Percentiles rank a stretch among this genome's conserved stretches.
Evolutionary conservation across 106 monocot species (phyloP).

Genomic region (Amphibolis antarctica): DNA sequence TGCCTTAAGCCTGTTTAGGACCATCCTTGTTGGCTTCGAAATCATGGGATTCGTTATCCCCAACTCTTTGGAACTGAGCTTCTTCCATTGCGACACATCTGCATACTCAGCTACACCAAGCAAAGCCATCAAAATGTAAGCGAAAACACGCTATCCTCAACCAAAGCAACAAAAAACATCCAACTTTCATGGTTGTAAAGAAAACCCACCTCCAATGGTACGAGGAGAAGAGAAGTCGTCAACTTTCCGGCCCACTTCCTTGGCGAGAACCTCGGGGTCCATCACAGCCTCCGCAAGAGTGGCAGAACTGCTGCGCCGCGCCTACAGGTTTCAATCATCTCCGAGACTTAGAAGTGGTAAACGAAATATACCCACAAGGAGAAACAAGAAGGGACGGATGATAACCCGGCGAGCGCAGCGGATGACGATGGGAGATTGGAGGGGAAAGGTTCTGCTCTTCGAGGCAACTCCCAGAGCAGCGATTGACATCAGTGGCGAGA

Average conservation of each 20-base stretch:
- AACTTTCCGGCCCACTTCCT: not conserved
- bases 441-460: constrained; percentile 13
- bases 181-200: not conserved
- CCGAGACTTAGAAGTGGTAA: not conserved
- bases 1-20: constrained; percentile 54
- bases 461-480: constrained; percentile 22
- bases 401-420: constrained; percentile 25
- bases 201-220: constrained; percentile 1
- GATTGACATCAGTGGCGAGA: constrained; percentile 15
- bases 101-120: constrained; percentile 6
- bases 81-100: constrained; percentile 41
- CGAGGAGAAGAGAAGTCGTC: not conserved
- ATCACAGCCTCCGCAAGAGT: constrained; percentile 18
- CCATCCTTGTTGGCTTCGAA: constrained; percentile 43
- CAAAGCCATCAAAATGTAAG: not conserved
- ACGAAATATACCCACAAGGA: not conserved
- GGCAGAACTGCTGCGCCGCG: constrained; percentile 24
- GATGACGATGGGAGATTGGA: constrained; percentile 23
- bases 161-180: not conserved
- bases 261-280: constrained; percentile 3
- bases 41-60: constrained; percentile 74
- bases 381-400: not conserved
- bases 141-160: not conserved
- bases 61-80: constrained; percentile 59
- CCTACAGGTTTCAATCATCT: not conserved